Evolutionary conservation across 257 asterid species (phyloP).

Genomic region (Solanum dulcamara): DNA sequence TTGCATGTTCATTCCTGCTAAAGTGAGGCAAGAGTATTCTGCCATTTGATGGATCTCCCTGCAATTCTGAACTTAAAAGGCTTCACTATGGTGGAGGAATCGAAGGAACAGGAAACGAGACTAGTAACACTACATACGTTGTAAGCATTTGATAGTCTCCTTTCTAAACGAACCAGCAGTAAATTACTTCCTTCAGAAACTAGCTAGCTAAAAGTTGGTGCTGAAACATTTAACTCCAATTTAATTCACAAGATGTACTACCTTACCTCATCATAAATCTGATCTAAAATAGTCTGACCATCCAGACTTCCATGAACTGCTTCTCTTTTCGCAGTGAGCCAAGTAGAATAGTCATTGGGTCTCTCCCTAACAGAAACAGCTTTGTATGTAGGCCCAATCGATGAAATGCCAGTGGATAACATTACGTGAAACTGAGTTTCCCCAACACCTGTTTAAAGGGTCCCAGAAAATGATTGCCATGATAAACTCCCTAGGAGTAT

Average conservation of each 20-base stretch:
- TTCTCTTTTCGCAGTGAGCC: constrained; percentile 68
- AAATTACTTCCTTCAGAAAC: not conserved
- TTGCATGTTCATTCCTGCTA: not conserved
- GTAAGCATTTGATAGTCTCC: not conserved
- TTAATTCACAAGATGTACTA: not conserved
- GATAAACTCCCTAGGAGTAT: not conserved
- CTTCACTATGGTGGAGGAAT: not conserved
- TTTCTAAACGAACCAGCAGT: not conserved
- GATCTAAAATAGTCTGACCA: constrained; percentile 60
- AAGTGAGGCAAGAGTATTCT: not conserved
- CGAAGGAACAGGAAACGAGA: not conserved
- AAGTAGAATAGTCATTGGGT: constrained; percentile 21
- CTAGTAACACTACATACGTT: not conserved
- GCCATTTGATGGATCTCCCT: not conserved
- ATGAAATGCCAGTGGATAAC: constrained; percentile 60
- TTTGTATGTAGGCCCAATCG: constrained; percentile 54
- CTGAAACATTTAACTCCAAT: not conserved
- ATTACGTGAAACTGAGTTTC: constrained; percentile 61
- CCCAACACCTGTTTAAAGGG: constrained; percentile 41
- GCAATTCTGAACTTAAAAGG: not conserved
- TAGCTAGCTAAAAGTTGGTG: not conserved
- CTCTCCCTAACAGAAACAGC: constrained; percentile 54
- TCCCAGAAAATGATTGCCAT: not conserved
- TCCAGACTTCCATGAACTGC: constrained; percentile 44
- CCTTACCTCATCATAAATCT: constrained; percentile 56